These are phyloP conservation scores for Petunia axillaris DNA, from an alignment of 257 asterid species.

Conservation along the genomic window DNA sequence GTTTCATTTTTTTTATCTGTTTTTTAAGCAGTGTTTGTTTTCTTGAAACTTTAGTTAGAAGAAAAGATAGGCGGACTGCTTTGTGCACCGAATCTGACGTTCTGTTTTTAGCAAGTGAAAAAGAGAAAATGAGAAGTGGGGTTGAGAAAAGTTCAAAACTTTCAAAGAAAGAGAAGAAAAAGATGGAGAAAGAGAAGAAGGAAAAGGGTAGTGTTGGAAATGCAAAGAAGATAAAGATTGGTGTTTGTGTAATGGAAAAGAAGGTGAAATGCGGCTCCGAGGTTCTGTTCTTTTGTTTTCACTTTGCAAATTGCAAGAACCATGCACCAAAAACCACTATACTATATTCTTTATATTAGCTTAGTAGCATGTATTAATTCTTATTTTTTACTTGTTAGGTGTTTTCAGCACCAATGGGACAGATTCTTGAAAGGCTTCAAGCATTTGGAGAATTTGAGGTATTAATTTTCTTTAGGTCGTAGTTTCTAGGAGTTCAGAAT, in stretches of 20 bases:
- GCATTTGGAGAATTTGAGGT: constrained; percentile 95
- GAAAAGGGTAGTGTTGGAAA: constrained; percentile 40
- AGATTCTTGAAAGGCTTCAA: constrained; percentile 88
- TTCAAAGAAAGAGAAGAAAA: constrained; percentile 36
- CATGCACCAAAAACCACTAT: constrained; percentile 36
- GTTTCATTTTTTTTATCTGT: neutral
- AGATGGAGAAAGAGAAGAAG: constrained; percentile 40
- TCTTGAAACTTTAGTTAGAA: too few relatives aligned
- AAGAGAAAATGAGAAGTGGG: constrained; percentile 17
- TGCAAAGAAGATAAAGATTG: constrained; percentile 62
- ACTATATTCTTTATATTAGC: constrained; percentile 25
- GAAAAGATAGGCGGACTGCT: too few relatives aligned
- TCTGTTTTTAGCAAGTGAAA: neutral
- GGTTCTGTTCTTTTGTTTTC: constrained; percentile 62
- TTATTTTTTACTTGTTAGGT: constrained; percentile 44
- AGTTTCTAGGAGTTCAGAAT: too few relatives aligned
- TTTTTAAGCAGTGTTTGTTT: neutral
- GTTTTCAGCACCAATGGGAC: constrained; percentile 80
- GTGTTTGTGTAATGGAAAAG: constrained; percentile 99
- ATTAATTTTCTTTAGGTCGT: neutral
- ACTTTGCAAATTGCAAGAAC: constrained; percentile 26
- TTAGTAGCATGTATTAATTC: neutral
- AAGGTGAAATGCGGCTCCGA: constrained; percentile 99
- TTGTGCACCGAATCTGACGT: too few relatives aligned
- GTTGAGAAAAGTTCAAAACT: constrained; percentile 21